Conservation (phyloP, 208 protist genomes). For the Leishmania gerbilli region DNA sequence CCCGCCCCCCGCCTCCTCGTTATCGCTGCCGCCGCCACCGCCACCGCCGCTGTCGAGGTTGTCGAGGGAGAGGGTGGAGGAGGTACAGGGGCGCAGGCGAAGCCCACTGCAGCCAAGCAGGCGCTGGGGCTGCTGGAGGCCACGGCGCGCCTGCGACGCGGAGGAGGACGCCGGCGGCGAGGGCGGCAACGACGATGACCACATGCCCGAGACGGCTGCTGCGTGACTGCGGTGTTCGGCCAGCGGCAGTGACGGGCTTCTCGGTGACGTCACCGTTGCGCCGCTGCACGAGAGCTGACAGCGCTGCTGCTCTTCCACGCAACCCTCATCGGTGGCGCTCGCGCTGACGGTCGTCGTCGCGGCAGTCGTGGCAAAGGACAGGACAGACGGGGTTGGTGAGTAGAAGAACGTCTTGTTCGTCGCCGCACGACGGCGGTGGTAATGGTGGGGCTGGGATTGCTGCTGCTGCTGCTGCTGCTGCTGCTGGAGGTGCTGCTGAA, state of each 20-base stretch:
- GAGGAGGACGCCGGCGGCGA: neutral
- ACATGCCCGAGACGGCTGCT: neutral
- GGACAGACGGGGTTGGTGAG: conserved; percentile 21
- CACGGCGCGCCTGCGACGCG: neutral
- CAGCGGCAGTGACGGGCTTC: neutral
- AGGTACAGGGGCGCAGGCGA: neutral
- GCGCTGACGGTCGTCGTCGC: conserved; percentile 13
- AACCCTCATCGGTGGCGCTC: conserved; percentile 1
- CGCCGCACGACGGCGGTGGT: conserved; percentile 12
- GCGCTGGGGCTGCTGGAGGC: neutral
- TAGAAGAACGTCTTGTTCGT: conserved; percentile 29
- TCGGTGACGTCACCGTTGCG: neutral
- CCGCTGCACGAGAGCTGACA: conserved; percentile 1
- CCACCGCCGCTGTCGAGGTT: neutral
- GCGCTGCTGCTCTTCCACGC: neutral
- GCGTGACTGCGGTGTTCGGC: neutral
- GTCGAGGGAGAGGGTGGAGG: conserved; percentile 5
- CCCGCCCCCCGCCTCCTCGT: neutral
- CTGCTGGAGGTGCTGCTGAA: conserved; percentile 22
- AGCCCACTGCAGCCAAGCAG: neutral
- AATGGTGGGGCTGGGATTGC: neutral
- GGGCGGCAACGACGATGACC: neutral
- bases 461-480: conserved; percentile 18
- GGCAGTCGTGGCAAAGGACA: conserved; percentile 10
- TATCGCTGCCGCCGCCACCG: neutral